Evolutionary conservation across 139 green algal genomes (phyloP).

Genomic region (Trebouxia sp.): DNA sequence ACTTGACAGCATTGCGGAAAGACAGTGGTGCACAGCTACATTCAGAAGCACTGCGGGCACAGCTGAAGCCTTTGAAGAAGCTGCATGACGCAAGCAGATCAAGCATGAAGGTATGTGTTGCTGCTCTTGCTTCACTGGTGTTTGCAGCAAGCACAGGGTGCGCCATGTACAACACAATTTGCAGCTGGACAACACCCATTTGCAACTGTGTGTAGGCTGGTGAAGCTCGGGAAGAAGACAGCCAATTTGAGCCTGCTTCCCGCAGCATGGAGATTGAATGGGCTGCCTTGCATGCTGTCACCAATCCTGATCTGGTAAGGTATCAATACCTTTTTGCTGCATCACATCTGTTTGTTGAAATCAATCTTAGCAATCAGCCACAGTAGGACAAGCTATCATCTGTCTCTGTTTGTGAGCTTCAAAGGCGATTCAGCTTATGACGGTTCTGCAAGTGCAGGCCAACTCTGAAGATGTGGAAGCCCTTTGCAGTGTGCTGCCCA

Average conservation of each 20-base stretch:
- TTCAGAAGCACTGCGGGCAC: not conserved
- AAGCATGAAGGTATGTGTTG: not conserved
- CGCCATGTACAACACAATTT: too few relatives aligned
- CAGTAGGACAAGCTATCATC: too few relatives aligned
- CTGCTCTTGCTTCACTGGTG: too few relatives aligned
- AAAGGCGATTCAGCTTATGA: not conserved
- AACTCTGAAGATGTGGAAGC: not conserved
- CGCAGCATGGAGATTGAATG: not conserved
- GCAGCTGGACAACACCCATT: too few relatives aligned
- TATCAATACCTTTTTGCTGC: too few relatives aligned
- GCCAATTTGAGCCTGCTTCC: not conserved
- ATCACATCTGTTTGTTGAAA: too few relatives aligned
- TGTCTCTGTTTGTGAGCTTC: too few relatives aligned
- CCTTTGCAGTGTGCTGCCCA: not conserved
- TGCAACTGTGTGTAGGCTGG: not conserved
- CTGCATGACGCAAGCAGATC: not conserved
- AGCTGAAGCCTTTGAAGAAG: conserved; percentile 11
- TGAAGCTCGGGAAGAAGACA: not conserved
- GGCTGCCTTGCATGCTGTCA: not conserved
- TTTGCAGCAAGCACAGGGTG: too few relatives aligned
- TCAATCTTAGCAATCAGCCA: too few relatives aligned
- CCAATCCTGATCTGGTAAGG: not conserved
- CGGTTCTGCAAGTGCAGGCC: not conserved
- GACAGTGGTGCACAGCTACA: too few relatives aligned
- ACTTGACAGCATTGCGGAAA: too few relatives aligned